A percentile compares a stretch with the other conserved stretches of the same genome.
These are phyloP conservation scores for Thelephora ganbajun DNA, from an alignment of 768 basidiomycete species.

Conservation along the genomic window DNA sequence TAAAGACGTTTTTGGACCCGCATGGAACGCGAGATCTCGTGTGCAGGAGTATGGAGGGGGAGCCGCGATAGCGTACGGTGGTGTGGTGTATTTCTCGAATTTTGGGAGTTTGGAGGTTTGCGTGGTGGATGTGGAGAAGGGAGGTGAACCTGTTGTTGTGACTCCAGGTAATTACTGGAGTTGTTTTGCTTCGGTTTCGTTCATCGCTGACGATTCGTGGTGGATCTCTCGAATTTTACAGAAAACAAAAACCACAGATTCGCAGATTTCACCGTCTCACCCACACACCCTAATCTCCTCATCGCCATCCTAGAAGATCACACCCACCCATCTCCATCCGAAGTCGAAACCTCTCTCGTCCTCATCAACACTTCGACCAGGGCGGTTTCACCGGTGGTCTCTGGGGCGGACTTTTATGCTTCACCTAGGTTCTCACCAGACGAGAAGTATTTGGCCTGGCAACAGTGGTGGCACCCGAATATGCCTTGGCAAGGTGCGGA, in stretches of 20 bases:
- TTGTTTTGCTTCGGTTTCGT: neutral
- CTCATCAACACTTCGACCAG: constrained; percentile 36
- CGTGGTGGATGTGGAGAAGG: constrained; percentile 17
- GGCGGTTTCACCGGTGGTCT: constrained; percentile 29
- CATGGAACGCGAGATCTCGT: constrained; percentile 40
- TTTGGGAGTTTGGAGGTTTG: constrained; percentile 40
- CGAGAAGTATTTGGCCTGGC: constrained; percentile 44
- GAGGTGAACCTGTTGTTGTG: constrained; percentile 28
- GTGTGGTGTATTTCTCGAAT: constrained; percentile 46
- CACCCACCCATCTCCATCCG: constrained; percentile 33
- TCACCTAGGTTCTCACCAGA: constrained; percentile 44
- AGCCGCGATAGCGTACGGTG: constrained; percentile 36
- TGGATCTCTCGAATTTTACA: constrained; percentile 5
- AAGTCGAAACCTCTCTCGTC: constrained; percentile 42
- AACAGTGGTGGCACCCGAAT: constrained; percentile 55
- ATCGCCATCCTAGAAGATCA: constrained; percentile 63
- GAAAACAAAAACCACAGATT: constrained; percentile 43
- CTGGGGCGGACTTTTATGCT: constrained; percentile 63
- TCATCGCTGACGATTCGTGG: constrained; percentile 5
- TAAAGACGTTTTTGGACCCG: constrained; percentile 37
- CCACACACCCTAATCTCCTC: constrained; percentile 34
- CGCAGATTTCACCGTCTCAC: constrained; percentile 49
- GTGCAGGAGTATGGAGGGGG: constrained; percentile 65
- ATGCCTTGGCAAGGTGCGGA: constrained; percentile 62
- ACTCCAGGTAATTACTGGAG: constrained; percentile 36